Evolutionary conservation across 2,329 filamentous ascomycete genomes (phyloP).

Genomic region (Albifimbria verrucaria): DNA sequence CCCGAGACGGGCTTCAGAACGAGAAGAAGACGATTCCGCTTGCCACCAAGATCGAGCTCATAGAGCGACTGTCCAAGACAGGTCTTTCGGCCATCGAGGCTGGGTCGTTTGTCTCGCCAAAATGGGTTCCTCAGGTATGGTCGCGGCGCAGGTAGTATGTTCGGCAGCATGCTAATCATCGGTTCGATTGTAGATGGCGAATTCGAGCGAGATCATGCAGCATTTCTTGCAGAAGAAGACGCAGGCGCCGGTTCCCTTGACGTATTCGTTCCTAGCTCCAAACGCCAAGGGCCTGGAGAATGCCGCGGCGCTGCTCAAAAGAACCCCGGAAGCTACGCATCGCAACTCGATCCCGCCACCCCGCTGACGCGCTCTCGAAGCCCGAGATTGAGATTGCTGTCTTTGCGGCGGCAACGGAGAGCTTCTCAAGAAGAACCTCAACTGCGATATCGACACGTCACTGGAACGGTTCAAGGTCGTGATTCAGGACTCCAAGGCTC

Average conservation of each 20-base stretch:
- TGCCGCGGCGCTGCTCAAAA: slow-evolving; percentile 52
- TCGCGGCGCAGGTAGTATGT: slow-evolving; percentile 1
- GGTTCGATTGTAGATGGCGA: slow-evolving; percentile 61
- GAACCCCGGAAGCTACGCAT: slow-evolving; percentile 47
- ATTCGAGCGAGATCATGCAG: slow-evolving; percentile 70
- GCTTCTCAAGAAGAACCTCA: slow-evolving; percentile 79
- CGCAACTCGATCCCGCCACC: slow-evolving; percentile 42
- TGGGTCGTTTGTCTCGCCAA: slow-evolving; percentile 78
- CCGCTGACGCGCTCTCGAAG: slow-evolving; percentile 35
- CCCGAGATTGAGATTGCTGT: slow-evolving; percentile 69
- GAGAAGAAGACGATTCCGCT: slow-evolving; percentile 70
- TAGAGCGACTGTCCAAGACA: slow-evolving; percentile 64
- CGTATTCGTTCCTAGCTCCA: slow-evolving; percentile 78
- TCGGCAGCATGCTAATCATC: not conserved
- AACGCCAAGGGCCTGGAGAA: slow-evolving; percentile 70
- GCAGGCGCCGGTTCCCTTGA: slow-evolving; percentile 52
- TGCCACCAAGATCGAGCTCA: slow-evolving; percentile 72
- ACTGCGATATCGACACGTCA: slow-evolving; percentile 73
- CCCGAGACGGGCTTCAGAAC: slow-evolving; percentile 87
- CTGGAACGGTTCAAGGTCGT: slow-evolving; percentile 68
- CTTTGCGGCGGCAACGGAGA: slow-evolving; percentile 78
- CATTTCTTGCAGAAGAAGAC: slow-evolving; percentile 61
- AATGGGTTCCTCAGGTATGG: slow-evolving; percentile 76
- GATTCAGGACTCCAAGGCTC: slow-evolving; percentile 62
- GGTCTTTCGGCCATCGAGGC: slow-evolving; percentile 74